Evolutionary conservation across 768 basidiomycete genomes (phyloP), one percentile per base, ranked within the genome.

Genomic region (Russula compacta): DNA sequence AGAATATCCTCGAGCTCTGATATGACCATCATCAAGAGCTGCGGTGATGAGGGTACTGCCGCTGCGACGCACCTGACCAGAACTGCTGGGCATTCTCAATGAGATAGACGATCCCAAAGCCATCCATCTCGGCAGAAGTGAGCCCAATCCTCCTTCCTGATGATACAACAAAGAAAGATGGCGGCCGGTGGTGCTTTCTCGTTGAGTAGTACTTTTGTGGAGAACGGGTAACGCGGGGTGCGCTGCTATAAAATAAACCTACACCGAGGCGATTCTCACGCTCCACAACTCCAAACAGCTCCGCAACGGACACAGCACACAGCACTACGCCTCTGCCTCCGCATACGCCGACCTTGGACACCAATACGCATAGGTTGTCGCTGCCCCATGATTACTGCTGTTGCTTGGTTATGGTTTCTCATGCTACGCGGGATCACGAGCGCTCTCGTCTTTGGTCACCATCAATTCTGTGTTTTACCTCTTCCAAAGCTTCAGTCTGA

Each of bases 1-100:
- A 95, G 71, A 43, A 88, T 82, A 59, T 94, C 92, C 54, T 95
- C 93, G 32, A 98, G 81, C 73, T 98, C 95, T 98, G 67, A 17
- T 19, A 52, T 46, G 8, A 56, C n/a, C 15, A 44, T 46, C 32
- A 52, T 29, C 35, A 52, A 38, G 2, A 43, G 59, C 47, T 24
- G 38, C 51, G 67, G 17, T 53, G 56, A 12, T 38, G 56, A 56
- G 43, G 42, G 48, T 36, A 6, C 29, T 36, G 38, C 58, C 24
- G 24, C 24, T 29, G 52, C 56, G 46, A 70, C 87, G 65, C 69
- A 92, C 90, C 90, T 67, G 88, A 85, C 91, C 92, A 94, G 72
- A 93, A 94, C 72, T 93, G 89, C 65, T 89, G 89, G 47, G 88
- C 82, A 58, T 83, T 87, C 65, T 89, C 85, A 66, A 94, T 85